A percentile compares a stretch with the other conserved stretches of the same genome.
These are phyloP conservation scores for Neurospora pannonica DNA, from an alignment of 495 filamentous ascomycete genomes.

Conservation along the genomic window DNA sequence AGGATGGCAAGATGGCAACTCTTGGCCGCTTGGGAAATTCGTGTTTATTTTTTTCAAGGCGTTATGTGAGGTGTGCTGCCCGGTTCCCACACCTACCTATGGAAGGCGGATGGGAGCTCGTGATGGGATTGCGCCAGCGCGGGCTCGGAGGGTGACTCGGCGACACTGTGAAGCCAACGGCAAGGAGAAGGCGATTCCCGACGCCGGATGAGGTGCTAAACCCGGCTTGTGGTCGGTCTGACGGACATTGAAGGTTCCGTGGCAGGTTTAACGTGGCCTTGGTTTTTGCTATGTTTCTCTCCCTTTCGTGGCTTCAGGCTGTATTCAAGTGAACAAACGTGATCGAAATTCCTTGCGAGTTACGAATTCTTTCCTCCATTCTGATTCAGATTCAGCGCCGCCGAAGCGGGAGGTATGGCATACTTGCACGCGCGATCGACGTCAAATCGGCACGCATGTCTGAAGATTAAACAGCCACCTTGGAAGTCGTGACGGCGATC, in stretches of 20 bases:
- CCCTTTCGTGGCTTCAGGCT: not conserved
- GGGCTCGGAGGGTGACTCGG: not conserved
- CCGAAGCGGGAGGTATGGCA: not conserved
- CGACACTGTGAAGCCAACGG: not conserved
- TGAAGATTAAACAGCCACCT: not conserved
- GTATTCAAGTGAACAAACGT: not conserved
- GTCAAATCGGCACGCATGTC: not conserved
- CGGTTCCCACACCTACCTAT: not conserved
- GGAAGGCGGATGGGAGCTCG: not conserved
- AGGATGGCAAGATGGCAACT: not conserved
- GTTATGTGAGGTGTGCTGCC: not conserved
- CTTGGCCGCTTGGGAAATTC: not conserved
- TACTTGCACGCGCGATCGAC: not conserved
- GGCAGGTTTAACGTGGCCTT: not conserved
- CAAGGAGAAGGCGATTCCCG: not conserved
- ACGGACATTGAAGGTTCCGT: not conserved
- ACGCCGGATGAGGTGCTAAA: not conserved
- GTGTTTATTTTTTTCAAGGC: not conserved
- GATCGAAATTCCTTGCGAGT: not conserved
- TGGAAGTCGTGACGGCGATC: not conserved
- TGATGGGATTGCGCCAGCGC: not conserved
- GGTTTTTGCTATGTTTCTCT: not conserved
- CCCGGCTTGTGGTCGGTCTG: not conserved
- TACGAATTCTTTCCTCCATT: not conserved
- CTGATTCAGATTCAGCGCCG: not conserved